A percentile compares a stretch with the other conserved stretches of the same genome.
Evolutionary conservation across 768 basidiomycete species (phyloP).

Genomic region (Trametes sanguinea): DNA sequence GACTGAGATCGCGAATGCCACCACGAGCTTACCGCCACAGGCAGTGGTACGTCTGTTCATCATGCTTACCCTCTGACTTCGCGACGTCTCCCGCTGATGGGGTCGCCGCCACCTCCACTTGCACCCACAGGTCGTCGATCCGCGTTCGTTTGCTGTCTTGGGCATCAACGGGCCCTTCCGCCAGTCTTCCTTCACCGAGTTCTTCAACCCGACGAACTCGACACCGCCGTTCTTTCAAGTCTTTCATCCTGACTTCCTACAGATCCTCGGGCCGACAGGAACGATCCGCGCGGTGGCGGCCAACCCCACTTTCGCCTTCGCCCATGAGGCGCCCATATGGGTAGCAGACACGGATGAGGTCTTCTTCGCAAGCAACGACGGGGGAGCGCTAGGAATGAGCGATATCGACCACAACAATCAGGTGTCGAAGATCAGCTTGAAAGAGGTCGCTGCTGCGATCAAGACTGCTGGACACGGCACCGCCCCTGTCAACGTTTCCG

Average conservation of each 20-base stretch:
- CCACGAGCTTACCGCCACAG: conserved; percentile 14
- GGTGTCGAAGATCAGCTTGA: conserved; percentile 62
- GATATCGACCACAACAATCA: conserved; percentile 65
- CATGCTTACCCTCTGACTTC: conserved; percentile 2
- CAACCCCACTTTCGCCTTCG: conserved; percentile 65
- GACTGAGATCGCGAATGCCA: neutral
- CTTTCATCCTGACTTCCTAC: conserved; percentile 55
- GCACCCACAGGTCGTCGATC: conserved; percentile 49
- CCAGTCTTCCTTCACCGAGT: conserved; percentile 33
- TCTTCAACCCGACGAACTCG: conserved; percentile 64
- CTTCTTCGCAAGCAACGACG: conserved; percentile 72
- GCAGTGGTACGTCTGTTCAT: conserved; percentile 18
- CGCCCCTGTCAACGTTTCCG: conserved; percentile 49
- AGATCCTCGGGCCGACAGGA: conserved; percentile 57
- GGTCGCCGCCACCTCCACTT: neutral
- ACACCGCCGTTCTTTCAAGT: conserved; percentile 62
- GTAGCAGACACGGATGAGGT: conserved; percentile 67
- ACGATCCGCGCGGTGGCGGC: conserved; percentile 61
- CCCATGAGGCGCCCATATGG: conserved; percentile 80
- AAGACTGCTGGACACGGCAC: conserved; percentile 31
- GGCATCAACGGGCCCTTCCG: conserved; percentile 44
- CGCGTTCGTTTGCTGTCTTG: conserved; percentile 53
- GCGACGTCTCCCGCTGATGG: neutral
- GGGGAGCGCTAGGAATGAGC: conserved; percentile 63
- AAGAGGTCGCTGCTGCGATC: conserved; percentile 51